These are phyloP conservation scores for Flaveria ramosissima DNA, from an alignment of 129 eudicot species.

Conservation along the genomic window DNA sequence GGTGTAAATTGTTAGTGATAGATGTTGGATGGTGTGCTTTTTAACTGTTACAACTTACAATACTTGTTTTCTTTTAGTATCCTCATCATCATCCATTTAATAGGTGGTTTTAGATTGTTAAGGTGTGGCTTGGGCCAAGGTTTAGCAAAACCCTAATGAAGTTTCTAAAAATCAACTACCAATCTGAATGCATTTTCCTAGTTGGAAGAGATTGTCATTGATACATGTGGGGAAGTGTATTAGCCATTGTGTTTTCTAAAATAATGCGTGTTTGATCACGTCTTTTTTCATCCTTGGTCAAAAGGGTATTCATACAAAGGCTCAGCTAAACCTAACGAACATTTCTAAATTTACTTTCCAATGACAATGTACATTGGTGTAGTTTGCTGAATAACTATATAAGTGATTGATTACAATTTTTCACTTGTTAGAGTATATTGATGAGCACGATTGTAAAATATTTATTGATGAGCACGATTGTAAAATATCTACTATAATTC, in stretches of 20 bases:
- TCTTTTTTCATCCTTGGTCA: background rate
- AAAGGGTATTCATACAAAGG: background rate
- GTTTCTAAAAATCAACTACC: background rate
- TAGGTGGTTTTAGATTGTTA: slow-evolving; percentile 2
- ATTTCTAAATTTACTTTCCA: background rate
- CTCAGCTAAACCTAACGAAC: background rate
- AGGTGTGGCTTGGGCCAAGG: background rate
- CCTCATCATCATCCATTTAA: background rate
- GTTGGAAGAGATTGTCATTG: background rate
- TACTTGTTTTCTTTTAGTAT: background rate
- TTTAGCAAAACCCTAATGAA: slow-evolving; percentile 19
- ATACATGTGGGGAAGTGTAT: background rate
- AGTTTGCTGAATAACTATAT: background rate
- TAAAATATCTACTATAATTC: background rate
- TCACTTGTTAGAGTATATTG: background rate
- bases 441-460: background rate
- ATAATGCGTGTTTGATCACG: background rate
- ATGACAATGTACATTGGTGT: slow-evolving; percentile 12
- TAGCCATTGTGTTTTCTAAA: background rate
- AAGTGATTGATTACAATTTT: background rate
- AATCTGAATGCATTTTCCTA: too few relatives aligned
- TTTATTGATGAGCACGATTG: too few relatives aligned
- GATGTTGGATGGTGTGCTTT: background rate
- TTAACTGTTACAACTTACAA: background rate
- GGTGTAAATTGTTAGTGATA: background rate